Percentiles rank a stretch among this genome's conserved stretches.
Evolutionary conservation across 2,329 filamentous ascomycete genomes (phyloP).

Genomic region (Cyanodermella asteris): DNA sequence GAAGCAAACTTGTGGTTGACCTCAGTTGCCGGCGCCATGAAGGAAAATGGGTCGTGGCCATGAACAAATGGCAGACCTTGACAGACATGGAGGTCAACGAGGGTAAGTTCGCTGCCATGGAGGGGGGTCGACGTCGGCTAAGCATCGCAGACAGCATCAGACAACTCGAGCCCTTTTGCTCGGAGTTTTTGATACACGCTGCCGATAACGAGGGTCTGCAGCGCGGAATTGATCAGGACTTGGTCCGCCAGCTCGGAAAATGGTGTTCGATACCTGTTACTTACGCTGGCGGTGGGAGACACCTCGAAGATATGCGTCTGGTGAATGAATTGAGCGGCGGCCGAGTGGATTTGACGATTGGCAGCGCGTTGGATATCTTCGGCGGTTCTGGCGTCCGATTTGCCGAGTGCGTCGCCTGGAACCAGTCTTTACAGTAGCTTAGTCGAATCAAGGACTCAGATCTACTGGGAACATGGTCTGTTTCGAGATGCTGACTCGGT

Average conservation of each 20-base stretch:
- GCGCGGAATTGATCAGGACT: constrained; percentile 65
- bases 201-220: constrained; percentile 93
- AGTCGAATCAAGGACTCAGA: too few species aligned
- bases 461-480: too few species aligned
- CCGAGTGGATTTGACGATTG: constrained; percentile 82
- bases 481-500: too few species aligned
- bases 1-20: constrained; percentile 72
- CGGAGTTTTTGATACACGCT: constrained; percentile 90
- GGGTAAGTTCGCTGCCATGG: constrained; percentile 30
- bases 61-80: constrained; percentile 97
- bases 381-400: constrained; percentile 72
- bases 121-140: neutral
- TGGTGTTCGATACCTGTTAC: constrained; percentile 91
- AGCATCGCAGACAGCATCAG: constrained; percentile 50
- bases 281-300: constrained; percentile 82
- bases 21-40: constrained; percentile 67
- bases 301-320: constrained; percentile 57
- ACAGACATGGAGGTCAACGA: constrained; percentile 86
- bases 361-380: constrained; percentile 89
- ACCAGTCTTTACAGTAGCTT: too few species aligned
- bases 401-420: constrained; percentile 79
- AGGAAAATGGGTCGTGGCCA: constrained; percentile 81
- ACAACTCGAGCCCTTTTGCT: constrained; percentile 71
- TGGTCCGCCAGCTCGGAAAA: constrained; percentile 52
- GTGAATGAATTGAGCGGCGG: constrained; percentile 61